Conservation (phyloP, 257 asterid genomes). For the Lithospermum erythrorhizon region DNA sequence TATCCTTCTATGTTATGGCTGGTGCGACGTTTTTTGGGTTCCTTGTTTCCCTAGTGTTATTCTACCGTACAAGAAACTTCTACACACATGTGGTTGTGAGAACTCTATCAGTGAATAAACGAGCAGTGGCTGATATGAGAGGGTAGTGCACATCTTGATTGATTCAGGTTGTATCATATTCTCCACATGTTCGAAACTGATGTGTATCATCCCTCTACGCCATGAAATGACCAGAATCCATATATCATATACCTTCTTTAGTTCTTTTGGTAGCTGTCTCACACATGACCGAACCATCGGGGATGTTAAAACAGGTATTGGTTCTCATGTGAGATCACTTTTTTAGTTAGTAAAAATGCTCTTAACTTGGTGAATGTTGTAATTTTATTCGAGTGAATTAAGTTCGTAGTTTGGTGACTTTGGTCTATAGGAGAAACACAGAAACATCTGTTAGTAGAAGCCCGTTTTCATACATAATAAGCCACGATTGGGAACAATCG, state of each 20-base stretch:
- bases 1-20: slow-evolving; percentile 62
- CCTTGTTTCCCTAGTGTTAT: slow-evolving; percentile 57
- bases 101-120: slow-evolving; percentile 21
- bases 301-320: not conserved
- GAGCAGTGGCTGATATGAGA: slow-evolving; percentile 1
- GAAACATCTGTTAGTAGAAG: too few relatives aligned
- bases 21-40: slow-evolving; percentile 45
- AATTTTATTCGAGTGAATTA: too few relatives aligned
- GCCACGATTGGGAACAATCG: not conserved
- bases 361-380: too few relatives aligned
- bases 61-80: slow-evolving; percentile 52
- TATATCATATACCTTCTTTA: too few relatives aligned
- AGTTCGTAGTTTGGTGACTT: too few relatives aligned
- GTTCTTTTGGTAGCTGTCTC: too few relatives aligned
- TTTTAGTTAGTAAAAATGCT: too few relatives aligned
- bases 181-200: not conserved
- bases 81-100: slow-evolving; percentile 34
- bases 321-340: too few relatives aligned
- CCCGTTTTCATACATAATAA: not conserved
- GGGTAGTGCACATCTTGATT: not conserved
- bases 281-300: not conserved
- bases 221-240: not conserved
- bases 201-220: not conserved
- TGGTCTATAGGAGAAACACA: too few relatives aligned
- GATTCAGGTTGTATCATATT: not conserved